Evolutionary conservation across 2,329 filamentous ascomycete genomes (phyloP), one percentile per base, ranked within the genome.

Genomic region (Fusarium sp.): DNA sequence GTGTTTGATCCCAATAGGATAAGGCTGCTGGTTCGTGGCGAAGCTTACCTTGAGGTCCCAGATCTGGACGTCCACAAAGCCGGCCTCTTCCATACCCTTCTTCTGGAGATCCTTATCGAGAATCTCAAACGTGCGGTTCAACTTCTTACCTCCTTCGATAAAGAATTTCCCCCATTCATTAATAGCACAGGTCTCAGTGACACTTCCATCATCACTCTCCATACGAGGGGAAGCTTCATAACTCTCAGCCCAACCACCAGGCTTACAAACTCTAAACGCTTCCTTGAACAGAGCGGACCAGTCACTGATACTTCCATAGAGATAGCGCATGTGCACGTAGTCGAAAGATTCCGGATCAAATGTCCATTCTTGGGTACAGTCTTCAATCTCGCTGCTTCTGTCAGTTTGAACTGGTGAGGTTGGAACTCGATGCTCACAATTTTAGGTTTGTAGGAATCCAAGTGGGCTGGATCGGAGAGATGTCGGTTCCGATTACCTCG

Each of bases 251-350:
- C 33, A 66, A 0, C 64, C 61, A 0, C 50, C 55, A 6, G 61
- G 16, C 4, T 16, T 36, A 2, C 54, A 64, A 13, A 44, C 40
- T 0, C 49, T 16, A 7, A 51, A 57, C 0, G 61, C 64, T 18
- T 66, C 54, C 18, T 38, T 38, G 3, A 55, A 64, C 0, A 66
- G 4, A 0, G 38, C 55, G 0, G 38, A 40, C 64, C 61, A 66
- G 16, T 66, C 40, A 2, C 33, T 38, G 2, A 66, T 34, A 3
- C 54, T 46, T 0, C 64, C 61, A 4, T 55, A 61, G 0, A 66
- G 61, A 8, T 60, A 64, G 9, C 64, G 64, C n/a, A 66, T 61
- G 3, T 66, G 64, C 1, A 66, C 18, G 1, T 60, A 44, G 2
- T 64, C 64, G 1, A 66, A 44, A 1, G n/a, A 13, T 1, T 60